Evolutionary conservation across 2,329 filamentous ascomycete species (phyloP).

Genomic region (Phialemoniopsis sp.): DNA sequence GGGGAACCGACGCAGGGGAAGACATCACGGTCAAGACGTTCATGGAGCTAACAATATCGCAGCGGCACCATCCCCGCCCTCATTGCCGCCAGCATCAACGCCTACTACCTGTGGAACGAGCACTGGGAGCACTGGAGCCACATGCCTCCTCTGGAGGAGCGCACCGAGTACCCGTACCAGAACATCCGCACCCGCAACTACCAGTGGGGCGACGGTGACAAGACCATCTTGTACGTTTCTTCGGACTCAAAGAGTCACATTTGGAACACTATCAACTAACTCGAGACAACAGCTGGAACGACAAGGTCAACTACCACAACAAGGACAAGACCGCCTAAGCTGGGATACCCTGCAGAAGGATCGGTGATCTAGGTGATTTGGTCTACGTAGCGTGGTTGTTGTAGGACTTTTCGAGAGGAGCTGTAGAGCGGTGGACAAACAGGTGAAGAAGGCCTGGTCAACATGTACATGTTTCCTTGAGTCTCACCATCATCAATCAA

Average conservation of each 20-base stretch:
- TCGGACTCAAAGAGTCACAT: no score
- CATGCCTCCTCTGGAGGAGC: slow-evolving; percentile 83
- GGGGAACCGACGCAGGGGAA: no score
- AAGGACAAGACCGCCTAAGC: slow-evolving; percentile 65
- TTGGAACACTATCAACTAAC: no score
- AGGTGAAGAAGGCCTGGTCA: slow-evolving; percentile 4
- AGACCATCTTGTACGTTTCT: slow-evolving; percentile 39
- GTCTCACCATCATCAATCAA: slow-evolving; percentile 11
- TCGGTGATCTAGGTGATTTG: slow-evolving; percentile 1
- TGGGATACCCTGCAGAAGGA: background rate
- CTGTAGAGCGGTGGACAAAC: slow-evolving; percentile 5
- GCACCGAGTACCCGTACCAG: slow-evolving; percentile 91
- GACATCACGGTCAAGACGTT: background rate
- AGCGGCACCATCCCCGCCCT: slow-evolving; percentile 75
- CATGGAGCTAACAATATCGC: slow-evolving; percentile 3
- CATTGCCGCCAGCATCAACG: slow-evolving; percentile 71
- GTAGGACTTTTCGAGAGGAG: background rate
- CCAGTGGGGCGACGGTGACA: slow-evolving; percentile 92
- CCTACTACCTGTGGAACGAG: slow-evolving; percentile 86
- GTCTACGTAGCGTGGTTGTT: no score
- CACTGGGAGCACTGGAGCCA: slow-evolving; percentile 97
- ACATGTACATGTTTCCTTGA: slow-evolving; percentile 24
- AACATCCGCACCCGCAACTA: slow-evolving; percentile 97
- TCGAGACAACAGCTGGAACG: slow-evolving; percentile 71
- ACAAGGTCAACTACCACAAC: slow-evolving; percentile 94